These are phyloP conservation scores for Ophiobolus disseminans DNA, from an alignment of 2,329 filamentous ascomycete genomes.

Conservation along the genomic window DNA sequence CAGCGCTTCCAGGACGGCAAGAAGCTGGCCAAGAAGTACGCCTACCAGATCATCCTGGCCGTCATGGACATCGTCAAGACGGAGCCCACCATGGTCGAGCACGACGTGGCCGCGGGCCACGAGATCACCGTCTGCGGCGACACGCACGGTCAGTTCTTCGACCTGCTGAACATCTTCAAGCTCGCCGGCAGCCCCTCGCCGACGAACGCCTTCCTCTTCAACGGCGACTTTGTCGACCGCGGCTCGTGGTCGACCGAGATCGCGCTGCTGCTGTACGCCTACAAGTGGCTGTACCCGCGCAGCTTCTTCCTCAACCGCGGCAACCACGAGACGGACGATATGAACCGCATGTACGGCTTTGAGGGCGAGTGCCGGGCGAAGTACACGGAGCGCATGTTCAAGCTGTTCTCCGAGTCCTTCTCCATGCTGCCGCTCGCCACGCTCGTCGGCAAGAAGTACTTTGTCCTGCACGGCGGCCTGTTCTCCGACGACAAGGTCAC, in stretches of 20 bases:
- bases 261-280: constrained; percentile 88
- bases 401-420: constrained; percentile 97
- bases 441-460: constrained; percentile 86
- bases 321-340: constrained; percentile 98
- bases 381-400: constrained; percentile 95
- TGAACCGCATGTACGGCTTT: constrained; percentile 98
- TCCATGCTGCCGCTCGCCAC: constrained; percentile 92
- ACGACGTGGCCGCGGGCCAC: constrained; percentile 77
- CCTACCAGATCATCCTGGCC: constrained; percentile 92
- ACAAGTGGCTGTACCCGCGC: constrained; percentile 91
- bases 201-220: constrained; percentile 94
- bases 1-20: constrained; percentile 88
- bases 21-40: constrained; percentile 94
- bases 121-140: constrained; percentile 95
- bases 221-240: constrained; percentile 97
- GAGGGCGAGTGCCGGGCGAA: constrained; percentile 98
- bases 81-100: constrained; percentile 96
- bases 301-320: constrained; percentile 95
- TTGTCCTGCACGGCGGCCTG: constrained; percentile 91
- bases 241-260: constrained; percentile 99
- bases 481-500: constrained; percentile 95
- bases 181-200: constrained; percentile 85
- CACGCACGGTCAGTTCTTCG: constrained; percentile 98
- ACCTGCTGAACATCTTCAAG: constrained; percentile 94
- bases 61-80: constrained; percentile 89